Base-by-base conservation (phyloP, 768 basidiomycete genomes). In the Suillus spraguei region DNA sequence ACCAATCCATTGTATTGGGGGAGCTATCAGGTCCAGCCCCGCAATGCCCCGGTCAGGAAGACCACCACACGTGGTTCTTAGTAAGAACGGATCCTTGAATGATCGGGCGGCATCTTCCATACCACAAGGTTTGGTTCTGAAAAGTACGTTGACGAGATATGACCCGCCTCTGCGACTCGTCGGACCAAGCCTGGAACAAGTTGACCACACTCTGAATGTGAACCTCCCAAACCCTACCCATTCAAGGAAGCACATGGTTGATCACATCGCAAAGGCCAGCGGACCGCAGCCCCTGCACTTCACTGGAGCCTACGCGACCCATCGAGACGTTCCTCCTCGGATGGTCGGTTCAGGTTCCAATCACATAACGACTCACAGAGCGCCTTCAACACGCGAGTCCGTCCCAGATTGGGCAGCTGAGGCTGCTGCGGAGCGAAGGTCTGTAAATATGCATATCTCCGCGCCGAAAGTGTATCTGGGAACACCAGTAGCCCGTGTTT, bases 381-480 rank as follows among this genome's bases (percentile, higher is more conserved):
- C 9, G 20, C 52, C 32, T 20, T 53, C 32, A 20, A 53, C 32
- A n/a, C 32, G 5, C 17, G 32, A 10, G 32, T 17, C 10, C 52
- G 20, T 53, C 32, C 52, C 52, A 20, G 52, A 53, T 33, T 53
- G 52, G 52, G 52, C 52, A 6, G 52, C 52, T 20, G 52, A 53
- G 17, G 52, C 52, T 20, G 52, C 52, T 33, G 52, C 52, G 20
- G 32, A 53, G 32, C 32, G 52, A 53, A 53, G 32, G 52, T 33
- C 32, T 11, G 52, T 32, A 33, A 32, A 20, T 5, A 53, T 53
- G 10, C 52, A 52, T 32, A 52, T 52, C 50, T 52, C 50, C 17
- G 32, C 32, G 10, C 52, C 32, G 32, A 53, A 53, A 20, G 52
- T 33, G 32, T 53, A 32, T 53, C 32, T 53, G 5, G 52, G 32